phyloP scores from a whole-genome alignment of 2,329 filamentous ascomycete genomes.

The Raffaelea ambrosiae region DNA sequence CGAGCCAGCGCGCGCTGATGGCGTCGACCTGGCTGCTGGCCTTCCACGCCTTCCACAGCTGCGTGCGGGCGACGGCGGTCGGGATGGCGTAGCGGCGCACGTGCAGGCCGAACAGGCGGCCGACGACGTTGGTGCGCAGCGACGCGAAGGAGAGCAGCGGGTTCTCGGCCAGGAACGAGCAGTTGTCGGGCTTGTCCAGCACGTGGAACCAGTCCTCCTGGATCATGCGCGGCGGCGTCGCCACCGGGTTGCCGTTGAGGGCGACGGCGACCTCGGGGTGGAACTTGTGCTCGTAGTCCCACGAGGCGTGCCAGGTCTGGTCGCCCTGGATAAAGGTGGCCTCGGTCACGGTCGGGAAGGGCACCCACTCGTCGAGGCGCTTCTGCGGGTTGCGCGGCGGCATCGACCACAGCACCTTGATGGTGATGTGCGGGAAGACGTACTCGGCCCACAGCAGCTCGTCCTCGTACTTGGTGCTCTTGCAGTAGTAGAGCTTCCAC shows the following conservation, averaged over 20 bases:
- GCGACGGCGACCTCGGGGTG: conserved; percentile 36
- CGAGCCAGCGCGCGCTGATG: conserved; percentile 36
- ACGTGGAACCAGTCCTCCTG: conserved; percentile 34
- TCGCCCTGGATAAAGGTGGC: conserved; percentile 44
- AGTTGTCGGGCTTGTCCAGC: conserved; percentile 30
- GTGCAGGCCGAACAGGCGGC: conserved; percentile 26
- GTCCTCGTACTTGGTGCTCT: conserved; percentile 42
- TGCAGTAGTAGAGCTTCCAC: conserved; percentile 47
- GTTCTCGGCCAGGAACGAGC: conserved; percentile 39
- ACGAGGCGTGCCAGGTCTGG: conserved; percentile 42
- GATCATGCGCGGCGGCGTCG: conserved; percentile 46
- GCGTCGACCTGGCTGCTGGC: conserved; percentile 32
- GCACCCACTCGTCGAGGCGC: conserved; percentile 45
- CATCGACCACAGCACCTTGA: conserved; percentile 45
- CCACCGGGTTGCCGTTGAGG: conserved; percentile 39
- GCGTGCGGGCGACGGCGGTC: conserved; percentile 32
- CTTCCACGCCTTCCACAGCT: conserved; percentile 40
- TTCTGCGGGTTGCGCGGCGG: conserved; percentile 39
- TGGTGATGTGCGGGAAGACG: conserved; percentile 41
- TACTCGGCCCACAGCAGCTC: conserved; percentile 48
- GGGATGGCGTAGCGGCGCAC: conserved; percentile 27
- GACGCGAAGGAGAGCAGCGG: conserved; percentile 38
- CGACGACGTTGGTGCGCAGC: conserved; percentile 16
- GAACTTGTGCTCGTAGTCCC: conserved; percentile 39
- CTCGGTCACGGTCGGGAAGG: conserved; percentile 43